Percentiles rank a stretch among this genome's conserved stretches.
These are phyloP conservation scores for Chalciporus sphaerocephalus DNA, from an alignment of 768 basidiomycete genomes.

Conservation along the genomic window DNA sequence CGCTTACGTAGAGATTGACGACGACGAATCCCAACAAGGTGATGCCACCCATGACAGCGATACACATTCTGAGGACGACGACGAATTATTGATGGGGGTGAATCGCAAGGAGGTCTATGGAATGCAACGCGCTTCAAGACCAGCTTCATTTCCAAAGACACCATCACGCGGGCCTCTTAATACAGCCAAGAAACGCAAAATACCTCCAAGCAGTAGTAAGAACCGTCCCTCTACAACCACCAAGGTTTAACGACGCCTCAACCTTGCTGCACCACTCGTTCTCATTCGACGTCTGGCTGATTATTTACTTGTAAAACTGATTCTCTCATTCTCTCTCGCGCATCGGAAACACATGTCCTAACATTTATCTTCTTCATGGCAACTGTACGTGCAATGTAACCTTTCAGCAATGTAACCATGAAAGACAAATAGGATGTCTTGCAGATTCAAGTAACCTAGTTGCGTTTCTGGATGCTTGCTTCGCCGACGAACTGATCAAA, in stretches of 20 bases:
- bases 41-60: slow-evolving; percentile 5
- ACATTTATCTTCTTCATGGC: slow-evolving; percentile 1
- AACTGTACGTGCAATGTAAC: slow-evolving; percentile 7
- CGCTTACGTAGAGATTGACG: slow-evolving; percentile 31
- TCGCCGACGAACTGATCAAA: slow-evolving; percentile 64
- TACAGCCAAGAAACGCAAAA: slow-evolving; percentile 23
- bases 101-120: slow-evolving; percentile 37
- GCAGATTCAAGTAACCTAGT: slow-evolving; percentile 7
- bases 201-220: slow-evolving; percentile 8
- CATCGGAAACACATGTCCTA: slow-evolving; percentile 9
- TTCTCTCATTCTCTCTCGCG: slow-evolving; percentile 1
- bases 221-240: slow-evolving; percentile 5
- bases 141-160: slow-evolving; percentile 4
- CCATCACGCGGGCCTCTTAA: slow-evolving; percentile 2
- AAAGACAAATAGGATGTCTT: not conserved
- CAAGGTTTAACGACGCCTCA: slow-evolving; percentile 7
- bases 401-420: slow-evolving; percentile 1
- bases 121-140: slow-evolving; percentile 25
- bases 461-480: slow-evolving; percentile 3
- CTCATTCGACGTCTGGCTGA: not conserved
- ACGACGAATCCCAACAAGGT: slow-evolving; percentile 23
- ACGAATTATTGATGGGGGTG: slow-evolving; percentile 59
- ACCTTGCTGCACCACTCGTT: not conserved
- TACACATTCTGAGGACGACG: slow-evolving; percentile 42
- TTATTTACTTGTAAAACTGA: slow-evolving; percentile 14